Conservation (phyloP, 306 rosid species). For the Astragalus glycyphyllos region DNA sequence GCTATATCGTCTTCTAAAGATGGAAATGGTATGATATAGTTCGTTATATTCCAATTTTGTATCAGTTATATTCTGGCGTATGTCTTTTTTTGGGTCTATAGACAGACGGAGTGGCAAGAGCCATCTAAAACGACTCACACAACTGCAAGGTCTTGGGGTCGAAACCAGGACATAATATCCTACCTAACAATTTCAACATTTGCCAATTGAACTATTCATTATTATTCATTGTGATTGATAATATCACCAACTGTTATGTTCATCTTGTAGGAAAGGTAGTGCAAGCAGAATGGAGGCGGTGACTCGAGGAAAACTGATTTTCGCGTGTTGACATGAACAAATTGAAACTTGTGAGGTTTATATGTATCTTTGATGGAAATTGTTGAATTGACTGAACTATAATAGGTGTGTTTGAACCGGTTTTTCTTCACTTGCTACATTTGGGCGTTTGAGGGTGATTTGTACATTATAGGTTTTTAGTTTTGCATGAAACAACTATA, state of each 20-base stretch:
- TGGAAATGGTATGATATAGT: constrained; percentile 70
- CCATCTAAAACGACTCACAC: too few species aligned
- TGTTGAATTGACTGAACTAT: constrained; percentile 49
- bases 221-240: constrained; percentile 36
- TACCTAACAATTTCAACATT: too few species aligned
- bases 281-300: constrained; percentile 97
- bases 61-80: background rate
- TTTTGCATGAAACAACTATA: constrained; percentile 49
- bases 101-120: too few species aligned
- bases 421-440: constrained; percentile 57
- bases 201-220: background rate
- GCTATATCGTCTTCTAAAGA: constrained; percentile 62
- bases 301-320: constrained; percentile 41
- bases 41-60: constrained; percentile 28
- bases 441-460: constrained; percentile 78
- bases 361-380: constrained; percentile 50
- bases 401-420: constrained; percentile 56
- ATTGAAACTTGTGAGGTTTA: constrained; percentile 47
- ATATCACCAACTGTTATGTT: constrained; percentile 2
- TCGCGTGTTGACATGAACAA: constrained; percentile 44
- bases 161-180: too few species aligned
- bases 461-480: constrained; percentile 89
- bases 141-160: too few species aligned
- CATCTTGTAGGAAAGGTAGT: constrained; percentile 72
- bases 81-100: background rate